Evolutionary conservation across 768 basidiomycete species (phyloP).

Genomic region (Daedaleopsis sinensis): DNA sequence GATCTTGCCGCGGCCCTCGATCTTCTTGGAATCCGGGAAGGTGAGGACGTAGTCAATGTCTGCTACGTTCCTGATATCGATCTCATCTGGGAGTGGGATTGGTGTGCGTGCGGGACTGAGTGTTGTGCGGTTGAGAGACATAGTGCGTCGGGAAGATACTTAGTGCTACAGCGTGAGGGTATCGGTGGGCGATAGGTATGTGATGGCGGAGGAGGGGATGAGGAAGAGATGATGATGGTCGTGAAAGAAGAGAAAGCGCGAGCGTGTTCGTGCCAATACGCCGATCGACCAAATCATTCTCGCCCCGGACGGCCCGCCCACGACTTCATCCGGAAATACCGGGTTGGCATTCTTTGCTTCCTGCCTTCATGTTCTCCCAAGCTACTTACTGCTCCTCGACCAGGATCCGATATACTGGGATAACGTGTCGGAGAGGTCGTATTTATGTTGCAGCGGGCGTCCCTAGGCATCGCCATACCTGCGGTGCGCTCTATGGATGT

Average conservation of each 20-base stretch:
- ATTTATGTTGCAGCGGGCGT: too few species aligned
- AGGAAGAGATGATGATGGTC: not conserved
- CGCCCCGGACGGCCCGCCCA: not conserved
- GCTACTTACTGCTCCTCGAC: not conserved
- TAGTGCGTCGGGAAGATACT: conserved; percentile 32
- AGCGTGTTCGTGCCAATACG: too few species aligned
- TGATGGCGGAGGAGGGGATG: not conserved
- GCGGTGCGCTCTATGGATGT: too few species aligned
- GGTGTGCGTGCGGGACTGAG: conserved; percentile 59
- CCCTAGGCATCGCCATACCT: too few species aligned
- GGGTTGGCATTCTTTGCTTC: not conserved
- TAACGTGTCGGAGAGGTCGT: too few species aligned
- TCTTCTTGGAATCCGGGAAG: conserved; percentile 63
- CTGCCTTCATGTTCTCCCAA: not conserved
- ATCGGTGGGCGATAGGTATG: not conserved
- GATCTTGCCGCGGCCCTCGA: conserved; percentile 60
- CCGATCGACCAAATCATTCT: not conserved
- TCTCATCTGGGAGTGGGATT: conserved; percentile 66
- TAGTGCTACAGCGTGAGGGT: not conserved
- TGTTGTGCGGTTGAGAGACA: conserved; percentile 85
- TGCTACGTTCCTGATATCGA: conserved; percentile 56
- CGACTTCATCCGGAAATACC: not conserved
- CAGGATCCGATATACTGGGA: too few species aligned
- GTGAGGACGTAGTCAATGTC: conserved; percentile 61
- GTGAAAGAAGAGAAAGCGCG: not conserved